phyloP scores from a whole-genome alignment of 257 asterid genomes.

The Solanum lignicaule region DNA sequence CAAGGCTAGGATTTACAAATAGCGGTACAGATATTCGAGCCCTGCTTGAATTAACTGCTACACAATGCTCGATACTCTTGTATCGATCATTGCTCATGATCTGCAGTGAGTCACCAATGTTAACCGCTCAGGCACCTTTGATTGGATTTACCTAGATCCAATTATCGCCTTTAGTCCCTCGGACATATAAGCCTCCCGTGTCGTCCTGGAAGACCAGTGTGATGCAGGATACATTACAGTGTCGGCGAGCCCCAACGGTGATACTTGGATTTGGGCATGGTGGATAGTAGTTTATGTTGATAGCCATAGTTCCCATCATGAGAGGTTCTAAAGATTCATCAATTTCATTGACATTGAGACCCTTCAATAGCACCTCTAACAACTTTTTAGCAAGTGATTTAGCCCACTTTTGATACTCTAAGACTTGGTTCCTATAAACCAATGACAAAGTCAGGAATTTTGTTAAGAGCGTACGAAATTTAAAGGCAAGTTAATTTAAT shows the following conservation, averaged over 20 bases:
- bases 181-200: constrained; percentile 42
- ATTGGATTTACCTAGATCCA: constrained; percentile 43
- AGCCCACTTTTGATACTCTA: constrained; percentile 27
- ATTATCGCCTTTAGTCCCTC: constrained; percentile 5
- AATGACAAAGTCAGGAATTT: neutral
- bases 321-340: constrained; percentile 22
- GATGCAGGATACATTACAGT: constrained; percentile 34
- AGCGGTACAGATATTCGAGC: constrained; percentile 37
- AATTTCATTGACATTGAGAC: constrained; percentile 28
- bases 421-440: constrained; percentile 23
- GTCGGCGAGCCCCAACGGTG: constrained; percentile 33
- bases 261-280: constrained; percentile 39
- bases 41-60: constrained; percentile 11
- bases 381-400: constrained; percentile 29
- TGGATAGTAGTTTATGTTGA: constrained; percentile 33
- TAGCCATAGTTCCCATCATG: constrained; percentile 26
- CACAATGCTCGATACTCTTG: constrained; percentile 51
- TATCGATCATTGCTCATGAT: constrained; percentile 46
- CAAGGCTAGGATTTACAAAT: constrained; percentile 26
- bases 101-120: constrained; percentile 36
- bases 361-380: constrained; percentile 22
- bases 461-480: neutral
- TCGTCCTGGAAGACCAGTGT: constrained; percentile 50
- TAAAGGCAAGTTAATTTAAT: neutral
- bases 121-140: constrained; percentile 31